phyloP scores from a whole-genome alignment of 208 protist species.

The Trypanosomatidae sp. region DNA sequence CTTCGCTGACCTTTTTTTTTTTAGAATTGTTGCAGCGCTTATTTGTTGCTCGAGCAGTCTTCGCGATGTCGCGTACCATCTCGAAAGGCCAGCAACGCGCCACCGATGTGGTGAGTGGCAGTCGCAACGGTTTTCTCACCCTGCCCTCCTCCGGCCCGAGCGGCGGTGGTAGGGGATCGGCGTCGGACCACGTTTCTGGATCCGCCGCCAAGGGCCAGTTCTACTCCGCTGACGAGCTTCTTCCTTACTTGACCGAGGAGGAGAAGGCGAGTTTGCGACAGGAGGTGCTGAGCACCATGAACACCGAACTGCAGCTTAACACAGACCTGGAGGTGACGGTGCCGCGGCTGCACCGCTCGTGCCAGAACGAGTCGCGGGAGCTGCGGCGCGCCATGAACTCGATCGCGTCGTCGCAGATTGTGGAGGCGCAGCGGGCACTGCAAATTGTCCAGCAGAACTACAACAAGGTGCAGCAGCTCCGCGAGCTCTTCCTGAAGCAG shows the following conservation, averaged over 20 bases:
- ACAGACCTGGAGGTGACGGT: constrained; percentile 78
- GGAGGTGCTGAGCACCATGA: constrained; percentile 74
- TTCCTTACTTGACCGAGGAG: constrained; percentile 68
- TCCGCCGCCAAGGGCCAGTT: constrained; percentile 27
- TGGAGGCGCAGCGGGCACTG: constrained; percentile 73
- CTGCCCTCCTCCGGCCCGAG: too few species aligned
- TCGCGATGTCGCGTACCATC: too few species aligned
- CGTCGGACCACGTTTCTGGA: neutral
- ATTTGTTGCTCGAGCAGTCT: too few species aligned
- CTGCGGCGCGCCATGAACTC: constrained; percentile 76
- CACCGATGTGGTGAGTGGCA: too few species aligned
- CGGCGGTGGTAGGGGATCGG: neutral
- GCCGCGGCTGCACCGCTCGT: constrained; percentile 69
- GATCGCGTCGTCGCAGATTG: constrained; percentile 75
- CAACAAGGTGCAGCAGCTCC: constrained; percentile 65
- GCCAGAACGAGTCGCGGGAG: constrained; percentile 71
- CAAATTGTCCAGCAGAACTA: constrained; percentile 66
- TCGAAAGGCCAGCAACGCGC: too few species aligned
- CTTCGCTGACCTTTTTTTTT: too few species aligned
- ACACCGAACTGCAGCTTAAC: constrained; percentile 74
- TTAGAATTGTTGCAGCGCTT: too few species aligned
- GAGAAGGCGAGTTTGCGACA: constrained; percentile 49
- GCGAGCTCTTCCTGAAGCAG: constrained; percentile 68
- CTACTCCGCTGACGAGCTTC: constrained; percentile 66
- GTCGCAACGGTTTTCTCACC: too few species aligned